Base-by-base conservation (phyloP, 2,329 filamentous ascomycete species). In the Fusarium pininemorale region DNA sequence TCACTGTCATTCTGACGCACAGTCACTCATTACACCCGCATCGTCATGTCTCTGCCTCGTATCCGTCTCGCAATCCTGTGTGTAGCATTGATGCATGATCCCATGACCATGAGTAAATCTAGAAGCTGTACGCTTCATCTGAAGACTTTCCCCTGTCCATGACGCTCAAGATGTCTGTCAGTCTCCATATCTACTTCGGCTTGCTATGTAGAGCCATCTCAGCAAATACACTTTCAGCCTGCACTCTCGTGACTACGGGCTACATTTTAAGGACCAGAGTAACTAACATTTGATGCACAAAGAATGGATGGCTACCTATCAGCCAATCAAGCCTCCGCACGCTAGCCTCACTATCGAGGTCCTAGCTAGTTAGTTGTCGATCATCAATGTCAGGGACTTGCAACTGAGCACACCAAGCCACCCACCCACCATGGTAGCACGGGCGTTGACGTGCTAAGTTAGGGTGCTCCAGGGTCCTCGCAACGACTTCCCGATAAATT, bases 341-440 rank as follows among this genome's bases (percentile, higher is more conserved):
- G 45, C 55, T 64, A 63, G 51, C 39, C 47, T 47, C 26, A 38
- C 41, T 44, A 39, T 67, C 22, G 24, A 62, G 45, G 66, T 48
- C 59, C 63, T 56, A 66, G 69, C 50, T 44, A 69, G 72, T 54
- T 48, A 69, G 72, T 54, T 48, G 72, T 65, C 74, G 72, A 76
- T 76, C 74, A 73, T 75, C 32, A 30, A 24, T 50, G 64, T 41
- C 63, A 60, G 60, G 56, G 41, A 63, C 42, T 28, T 30, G 45
- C 28, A 48, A 66, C 26, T 56, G 26, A 62, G 41, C 58, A 48
- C 42, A 51, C 32, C 57, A 38, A 69, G 58, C 61, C 58, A 65
- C 66, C 47, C 44, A 47, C 66, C 44, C 38, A 37, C 42, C 28
- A 55, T 54, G 35, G 35, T 11, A 55, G 35, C 51, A 55, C 41